Evolutionary conservation across 1,139 yeast genomes (phyloP).

Genomic region (Groenewaldozyma auringiensis): DNA sequence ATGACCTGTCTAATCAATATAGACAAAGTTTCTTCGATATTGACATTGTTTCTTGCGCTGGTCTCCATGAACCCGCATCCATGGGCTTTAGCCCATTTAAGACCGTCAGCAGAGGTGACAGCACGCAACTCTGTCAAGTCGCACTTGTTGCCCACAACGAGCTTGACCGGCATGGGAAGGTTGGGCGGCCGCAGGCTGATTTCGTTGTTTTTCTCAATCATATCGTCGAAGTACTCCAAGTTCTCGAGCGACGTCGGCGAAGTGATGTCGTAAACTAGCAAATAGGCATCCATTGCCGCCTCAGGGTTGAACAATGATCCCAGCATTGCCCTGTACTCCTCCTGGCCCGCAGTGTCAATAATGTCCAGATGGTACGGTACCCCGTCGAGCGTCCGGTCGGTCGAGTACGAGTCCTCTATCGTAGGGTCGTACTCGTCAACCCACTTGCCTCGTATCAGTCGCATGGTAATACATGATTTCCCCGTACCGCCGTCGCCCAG

Average conservation of each 20-base stretch:
- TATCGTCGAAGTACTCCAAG: constrained; percentile 72
- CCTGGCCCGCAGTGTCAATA: constrained; percentile 35
- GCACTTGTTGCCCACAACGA: constrained; percentile 35
- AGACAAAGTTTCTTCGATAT: constrained; percentile 81
- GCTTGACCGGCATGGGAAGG: constrained; percentile 26
- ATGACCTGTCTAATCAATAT: constrained; percentile 55
- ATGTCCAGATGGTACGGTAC: constrained; percentile 28
- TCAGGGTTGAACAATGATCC: constrained; percentile 52
- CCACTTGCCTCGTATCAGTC: constrained; percentile 31
- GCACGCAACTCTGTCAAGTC: constrained; percentile 72
- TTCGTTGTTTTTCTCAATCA: constrained; percentile 72
- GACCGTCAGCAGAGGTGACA: constrained; percentile 76
- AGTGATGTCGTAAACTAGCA: constrained; percentile 80
- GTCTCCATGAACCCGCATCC: constrained; percentile 82
- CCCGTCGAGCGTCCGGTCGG: constrained; percentile 29
- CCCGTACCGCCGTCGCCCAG: constrained; percentile 32
- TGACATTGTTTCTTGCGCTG: constrained; percentile 80
- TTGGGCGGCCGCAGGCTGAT: constrained; percentile 16
- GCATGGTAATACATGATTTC: constrained; percentile 30
- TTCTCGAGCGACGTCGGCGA: constrained; percentile 76
- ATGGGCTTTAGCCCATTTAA: constrained; percentile 62
- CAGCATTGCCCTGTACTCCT: constrained; percentile 39
- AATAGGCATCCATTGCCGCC: constrained; percentile 86
- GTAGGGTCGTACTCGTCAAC: constrained; percentile 34
- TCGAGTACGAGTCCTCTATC: constrained; percentile 32